phyloP scores from a whole-genome alignment of 208 protist genomes.

The Endotrypanum monterogeii region DNA sequence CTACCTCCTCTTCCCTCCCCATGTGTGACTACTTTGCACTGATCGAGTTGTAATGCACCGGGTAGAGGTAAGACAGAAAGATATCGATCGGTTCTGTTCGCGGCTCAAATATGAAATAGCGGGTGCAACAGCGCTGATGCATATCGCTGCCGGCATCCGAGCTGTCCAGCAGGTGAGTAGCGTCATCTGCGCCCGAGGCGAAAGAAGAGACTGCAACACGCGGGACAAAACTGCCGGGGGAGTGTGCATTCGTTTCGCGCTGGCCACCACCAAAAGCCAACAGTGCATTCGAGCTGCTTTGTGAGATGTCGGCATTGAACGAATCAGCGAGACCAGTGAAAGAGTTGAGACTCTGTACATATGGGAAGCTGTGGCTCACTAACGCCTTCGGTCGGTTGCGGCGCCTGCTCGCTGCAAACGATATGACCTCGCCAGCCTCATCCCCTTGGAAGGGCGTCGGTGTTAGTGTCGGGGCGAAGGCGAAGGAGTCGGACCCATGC shows the following conservation, averaged over 20 bases:
- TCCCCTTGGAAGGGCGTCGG: background rate
- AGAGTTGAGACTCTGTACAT: conserved; percentile 10
- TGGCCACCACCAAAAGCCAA: conserved; percentile 3
- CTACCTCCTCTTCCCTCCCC: background rate
- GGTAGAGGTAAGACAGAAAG: conserved; percentile 89
- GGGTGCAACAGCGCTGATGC: background rate
- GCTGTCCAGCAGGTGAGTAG: background rate
- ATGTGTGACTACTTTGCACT: conserved; percentile 17
- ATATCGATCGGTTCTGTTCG: conserved; percentile 76
- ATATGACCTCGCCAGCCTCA: conserved; percentile 22
- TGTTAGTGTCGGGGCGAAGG: background rate
- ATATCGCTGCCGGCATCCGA: background rate
- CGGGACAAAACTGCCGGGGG: conserved; percentile 16
- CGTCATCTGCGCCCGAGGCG: background rate
- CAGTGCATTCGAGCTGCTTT: conserved; percentile 1
- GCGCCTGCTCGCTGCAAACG: conserved; percentile 21
- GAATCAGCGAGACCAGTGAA: conserved; percentile 3
- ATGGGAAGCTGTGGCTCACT: conserved; percentile 24
- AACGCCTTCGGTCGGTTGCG: background rate
- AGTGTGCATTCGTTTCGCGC: background rate
- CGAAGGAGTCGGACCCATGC: background rate
- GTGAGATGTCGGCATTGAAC: conserved; percentile 7
- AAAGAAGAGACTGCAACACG: background rate
- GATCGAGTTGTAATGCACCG: conserved; percentile 89
- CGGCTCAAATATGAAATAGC: conserved; percentile 62